A percentile compares a stretch with the other conserved stretches of the same genome.
Evolutionary conservation across 805 yeast species (phyloP).

Genomic region (Phaffomyces thermotolerans): DNA sequence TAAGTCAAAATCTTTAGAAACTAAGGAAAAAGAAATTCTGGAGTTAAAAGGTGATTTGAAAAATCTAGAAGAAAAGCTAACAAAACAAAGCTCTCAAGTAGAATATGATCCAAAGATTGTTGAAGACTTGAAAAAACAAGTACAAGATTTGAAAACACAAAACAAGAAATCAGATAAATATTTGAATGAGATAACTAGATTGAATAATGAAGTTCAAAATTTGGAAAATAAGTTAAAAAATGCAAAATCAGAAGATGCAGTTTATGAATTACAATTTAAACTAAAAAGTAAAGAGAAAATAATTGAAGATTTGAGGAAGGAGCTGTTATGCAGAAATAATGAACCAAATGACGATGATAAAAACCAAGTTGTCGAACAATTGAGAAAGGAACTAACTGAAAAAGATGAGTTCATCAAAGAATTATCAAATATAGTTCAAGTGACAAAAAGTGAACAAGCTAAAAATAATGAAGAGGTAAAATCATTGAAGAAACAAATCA

Average conservation of each 20-base stretch:
- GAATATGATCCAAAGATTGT: neutral
- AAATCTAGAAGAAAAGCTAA: neutral
- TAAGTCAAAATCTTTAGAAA: neutral
- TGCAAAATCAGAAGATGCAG: conserved; percentile 10
- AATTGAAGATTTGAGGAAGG: conserved; percentile 12
- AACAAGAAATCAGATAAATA: neutral
- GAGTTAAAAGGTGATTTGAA: neutral
- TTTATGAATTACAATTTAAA: conserved; percentile 15
- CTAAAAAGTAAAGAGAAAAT: conserved; percentile 17
- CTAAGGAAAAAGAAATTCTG: conserved; percentile 3
- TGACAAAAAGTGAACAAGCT: neutral
- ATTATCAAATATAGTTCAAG: neutral
- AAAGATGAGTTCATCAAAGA: neutral
- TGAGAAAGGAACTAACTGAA: neutral
- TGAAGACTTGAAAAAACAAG: conserved; percentile 3
- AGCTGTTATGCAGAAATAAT: neutral
- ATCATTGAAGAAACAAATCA: neutral
- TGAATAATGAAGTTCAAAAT: neutral
- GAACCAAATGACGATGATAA: neutral
- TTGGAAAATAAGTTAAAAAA: conserved; percentile 8
- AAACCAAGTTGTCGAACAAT: neutral
- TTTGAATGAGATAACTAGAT: neutral
- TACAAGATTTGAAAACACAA: conserved; percentile 2
- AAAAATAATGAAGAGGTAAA: neutral
- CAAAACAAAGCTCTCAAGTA: neutral